These are phyloP conservation scores for Lachnellula occidentalis DNA, from an alignment of 2,329 filamentous ascomycete genomes.

Conservation along the genomic window DNA sequence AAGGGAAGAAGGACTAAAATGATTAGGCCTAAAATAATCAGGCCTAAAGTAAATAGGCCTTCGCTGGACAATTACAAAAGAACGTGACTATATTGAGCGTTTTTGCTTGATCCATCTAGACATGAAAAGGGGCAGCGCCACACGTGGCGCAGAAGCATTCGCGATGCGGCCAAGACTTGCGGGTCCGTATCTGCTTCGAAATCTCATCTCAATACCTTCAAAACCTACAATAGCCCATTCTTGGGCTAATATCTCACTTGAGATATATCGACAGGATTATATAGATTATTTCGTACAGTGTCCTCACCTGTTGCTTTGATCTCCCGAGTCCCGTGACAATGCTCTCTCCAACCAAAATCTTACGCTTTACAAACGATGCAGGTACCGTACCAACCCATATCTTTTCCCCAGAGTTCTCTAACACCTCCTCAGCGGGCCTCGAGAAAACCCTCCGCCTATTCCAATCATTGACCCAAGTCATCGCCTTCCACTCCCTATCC, in stretches of 20 bases:
- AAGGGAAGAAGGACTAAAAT: too few relatives aligned
- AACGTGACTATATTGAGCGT: too few relatives aligned
- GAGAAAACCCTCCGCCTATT: slow-evolving; percentile 56
- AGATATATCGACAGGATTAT: background rate
- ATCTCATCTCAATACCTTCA: background rate
- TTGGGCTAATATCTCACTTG: background rate
- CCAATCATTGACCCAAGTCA: slow-evolving; percentile 46
- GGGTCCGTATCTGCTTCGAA: background rate
- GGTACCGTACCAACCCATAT: slow-evolving; percentile 10
- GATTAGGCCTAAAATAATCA: too few relatives aligned
- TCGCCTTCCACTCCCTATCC: slow-evolving; percentile 41
- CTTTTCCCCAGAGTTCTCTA: background rate
- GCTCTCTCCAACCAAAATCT: slow-evolving; percentile 13
- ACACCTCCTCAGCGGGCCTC: slow-evolving; percentile 44
- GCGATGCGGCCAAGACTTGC: background rate
- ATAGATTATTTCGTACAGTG: background rate
- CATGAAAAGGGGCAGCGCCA: background rate
- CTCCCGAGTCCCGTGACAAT: background rate
- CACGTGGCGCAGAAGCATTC: background rate
- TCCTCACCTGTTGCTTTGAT: background rate
- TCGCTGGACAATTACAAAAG: too few relatives aligned
- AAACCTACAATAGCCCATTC: background rate
- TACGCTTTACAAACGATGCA: slow-evolving; percentile 25
- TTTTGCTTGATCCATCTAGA: too few relatives aligned
- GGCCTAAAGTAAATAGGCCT: too few relatives aligned